These are phyloP conservation scores for Cardiospermum halicacabum DNA, from an alignment of 345 rosid genomes.

Conservation along the genomic window DNA sequence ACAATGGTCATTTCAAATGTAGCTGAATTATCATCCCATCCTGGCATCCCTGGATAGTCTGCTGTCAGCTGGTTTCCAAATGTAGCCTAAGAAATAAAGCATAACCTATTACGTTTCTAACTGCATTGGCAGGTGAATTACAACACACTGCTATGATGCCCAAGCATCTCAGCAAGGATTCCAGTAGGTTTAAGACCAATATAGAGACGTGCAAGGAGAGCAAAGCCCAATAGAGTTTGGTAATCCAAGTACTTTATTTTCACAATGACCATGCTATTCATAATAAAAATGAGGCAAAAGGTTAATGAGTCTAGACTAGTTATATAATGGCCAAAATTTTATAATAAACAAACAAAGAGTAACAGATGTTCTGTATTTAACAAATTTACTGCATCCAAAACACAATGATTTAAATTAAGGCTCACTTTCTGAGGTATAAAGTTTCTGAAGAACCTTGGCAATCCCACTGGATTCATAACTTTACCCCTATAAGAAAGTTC, in stretches of 20 bases:
- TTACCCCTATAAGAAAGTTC: background rate
- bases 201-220: background rate
- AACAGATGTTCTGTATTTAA: background rate
- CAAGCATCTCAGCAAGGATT: background rate
- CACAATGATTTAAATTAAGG: background rate
- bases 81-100: conserved; percentile 41
- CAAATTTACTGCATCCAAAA: background rate
- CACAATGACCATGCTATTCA: background rate
- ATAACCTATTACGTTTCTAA: conserved; percentile 20
- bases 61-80: conserved; percentile 50
- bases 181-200: background rate
- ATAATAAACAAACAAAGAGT: no score
- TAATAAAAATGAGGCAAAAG: background rate
- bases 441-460: background rate
- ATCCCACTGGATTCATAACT: background rate
- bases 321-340: background rate
- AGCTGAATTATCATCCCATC: conserved; percentile 66
- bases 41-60: conserved; percentile 59
- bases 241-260: background rate
- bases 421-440: background rate
- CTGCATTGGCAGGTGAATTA: background rate
- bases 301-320: background rate
- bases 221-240: background rate
- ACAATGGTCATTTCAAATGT: conserved; percentile 56
- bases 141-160: conserved; percentile 11